Percentiles rank a stretch among this genome's conserved stretches.
Evolutionary conservation across 805 yeast genomes (phyloP).

Genomic region (Sugiyamaella chiloensis): DNA sequence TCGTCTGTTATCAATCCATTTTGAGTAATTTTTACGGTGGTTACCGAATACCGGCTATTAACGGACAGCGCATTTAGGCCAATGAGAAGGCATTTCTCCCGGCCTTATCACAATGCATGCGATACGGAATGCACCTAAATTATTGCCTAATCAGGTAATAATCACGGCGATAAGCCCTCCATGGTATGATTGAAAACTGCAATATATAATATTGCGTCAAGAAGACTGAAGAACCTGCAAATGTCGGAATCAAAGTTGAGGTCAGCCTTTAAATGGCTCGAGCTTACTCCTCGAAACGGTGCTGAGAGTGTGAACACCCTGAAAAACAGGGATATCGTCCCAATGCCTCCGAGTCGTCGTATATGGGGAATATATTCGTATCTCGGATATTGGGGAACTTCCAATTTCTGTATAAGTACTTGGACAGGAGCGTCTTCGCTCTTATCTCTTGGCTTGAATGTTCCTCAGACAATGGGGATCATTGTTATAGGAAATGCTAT

Average conservation of each 20-base stretch:
- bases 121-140: no score
- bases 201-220: no score
- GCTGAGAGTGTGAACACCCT: slow-evolving; percentile 7
- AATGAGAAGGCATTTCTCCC: no score
- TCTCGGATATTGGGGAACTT: slow-evolving; percentile 26
- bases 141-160: neutral
- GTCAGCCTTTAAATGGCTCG: slow-evolving; percentile 5
- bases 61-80: no score
- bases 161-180: neutral
- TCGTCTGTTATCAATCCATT: neutral
- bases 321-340: slow-evolving; percentile 39
- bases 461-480: slow-evolving; percentile 45
- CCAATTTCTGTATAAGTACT: slow-evolving; percentile 38
- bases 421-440: slow-evolving; percentile 45
- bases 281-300: slow-evolving; percentile 2
- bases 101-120: no score
- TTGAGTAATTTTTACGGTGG: neutral
- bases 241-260: neutral
- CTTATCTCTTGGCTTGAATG: slow-evolving; percentile 43
- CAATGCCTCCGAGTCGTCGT: slow-evolving; percentile 44
- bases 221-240: no score
- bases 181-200: no score
- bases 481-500: slow-evolving; percentile 43
- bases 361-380: slow-evolving; percentile 47
- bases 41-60: neutral